Percentiles rank a stretch among this genome's conserved stretches.
Evolutionary conservation across 176 grass and related monocot genomes (phyloP).

Genomic region (Poa annua): DNA sequence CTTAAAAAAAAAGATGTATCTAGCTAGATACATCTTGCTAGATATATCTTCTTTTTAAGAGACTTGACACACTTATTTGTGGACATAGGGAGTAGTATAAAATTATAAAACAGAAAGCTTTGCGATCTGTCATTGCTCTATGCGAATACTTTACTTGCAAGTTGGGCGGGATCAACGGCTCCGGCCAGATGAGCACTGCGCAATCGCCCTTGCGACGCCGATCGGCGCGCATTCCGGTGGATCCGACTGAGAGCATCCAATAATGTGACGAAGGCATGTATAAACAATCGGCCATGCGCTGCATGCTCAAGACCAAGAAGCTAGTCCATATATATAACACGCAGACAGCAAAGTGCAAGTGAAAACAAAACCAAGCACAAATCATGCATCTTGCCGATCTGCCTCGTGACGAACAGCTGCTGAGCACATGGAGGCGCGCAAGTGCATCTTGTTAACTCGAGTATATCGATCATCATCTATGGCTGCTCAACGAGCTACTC

Average conservation of each 20-base stretch:
- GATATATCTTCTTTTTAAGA: too few species aligned
- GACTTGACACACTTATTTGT: too few species aligned
- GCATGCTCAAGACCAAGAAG: not conserved
- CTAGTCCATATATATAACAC: not conserved
- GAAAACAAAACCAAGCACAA: not conserved
- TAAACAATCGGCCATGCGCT: not conserved
- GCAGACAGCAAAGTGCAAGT: not conserved
- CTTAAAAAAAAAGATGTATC: too few species aligned
- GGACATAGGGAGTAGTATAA: too few species aligned
- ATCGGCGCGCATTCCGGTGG: not conserved
- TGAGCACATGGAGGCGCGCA: constrained; percentile 6
- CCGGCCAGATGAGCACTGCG: not conserved
- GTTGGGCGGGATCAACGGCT: not conserved
- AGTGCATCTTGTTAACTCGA: not conserved
- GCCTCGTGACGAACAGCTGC: not conserved
- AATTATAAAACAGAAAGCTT: too few species aligned
- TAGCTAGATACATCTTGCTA: too few species aligned
- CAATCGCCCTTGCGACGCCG: not conserved
- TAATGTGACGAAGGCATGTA: not conserved
- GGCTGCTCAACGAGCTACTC: not conserved
- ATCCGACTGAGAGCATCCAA: not conserved
- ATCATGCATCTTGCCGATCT: not conserved
- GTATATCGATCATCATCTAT: not conserved
- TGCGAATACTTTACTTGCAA: not conserved
- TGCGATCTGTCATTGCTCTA: too few species aligned